Evolutionary conservation across 352 stramenopile genomes (phyloP), one percentile per base, ranked within the genome.

Genomic region (Globisporangium spinosum): DNA sequence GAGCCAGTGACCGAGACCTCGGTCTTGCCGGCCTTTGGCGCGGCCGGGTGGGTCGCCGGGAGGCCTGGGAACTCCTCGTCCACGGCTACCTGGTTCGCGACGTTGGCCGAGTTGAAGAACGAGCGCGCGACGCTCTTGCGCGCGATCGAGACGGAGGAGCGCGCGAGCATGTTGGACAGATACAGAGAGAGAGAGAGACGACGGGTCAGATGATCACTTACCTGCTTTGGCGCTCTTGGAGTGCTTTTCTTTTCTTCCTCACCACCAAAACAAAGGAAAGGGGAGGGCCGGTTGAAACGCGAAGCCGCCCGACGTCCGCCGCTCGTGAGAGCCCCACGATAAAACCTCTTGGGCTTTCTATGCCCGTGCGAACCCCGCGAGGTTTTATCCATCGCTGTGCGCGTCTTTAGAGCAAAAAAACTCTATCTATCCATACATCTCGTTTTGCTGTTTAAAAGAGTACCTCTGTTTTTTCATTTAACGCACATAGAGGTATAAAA

Each of bases 31-130:
- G 76, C 58, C 69, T 80, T 83, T 54, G 70, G 27, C 5, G 75
- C 67, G 10, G 68, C 51, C n/a, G 83, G 77, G 66, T 73, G 58
- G n/a, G 70, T 65, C 47, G 73, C 69, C 15, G 85, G 83, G 27
- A 87, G 59, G 23, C 70, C 58, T 22, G 85, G 83, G 69, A 93
- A 93, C 64, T 89, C 77, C 71, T 90, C 81, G 58, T 76, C 79
- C 54, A 93, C 68, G 13, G 77, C 62, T 54, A 90, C 75, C 64
- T 85, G 80, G 32, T 80, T 72, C 73, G 86, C 82, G 58, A 74
- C 72, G 62, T 77, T 89, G 22, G 81, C 74, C 78, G 82, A 81
- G 68, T 66, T 75, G 75, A 91, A 90, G 69, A 93, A 77, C 65
- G 84, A 85, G 80, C 84, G 84, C 49, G 43, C 34, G 29, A 69